phyloP scores from a whole-genome alignment of 352 stramenopile genomes.

The Phytophthora syringae region DNA sequence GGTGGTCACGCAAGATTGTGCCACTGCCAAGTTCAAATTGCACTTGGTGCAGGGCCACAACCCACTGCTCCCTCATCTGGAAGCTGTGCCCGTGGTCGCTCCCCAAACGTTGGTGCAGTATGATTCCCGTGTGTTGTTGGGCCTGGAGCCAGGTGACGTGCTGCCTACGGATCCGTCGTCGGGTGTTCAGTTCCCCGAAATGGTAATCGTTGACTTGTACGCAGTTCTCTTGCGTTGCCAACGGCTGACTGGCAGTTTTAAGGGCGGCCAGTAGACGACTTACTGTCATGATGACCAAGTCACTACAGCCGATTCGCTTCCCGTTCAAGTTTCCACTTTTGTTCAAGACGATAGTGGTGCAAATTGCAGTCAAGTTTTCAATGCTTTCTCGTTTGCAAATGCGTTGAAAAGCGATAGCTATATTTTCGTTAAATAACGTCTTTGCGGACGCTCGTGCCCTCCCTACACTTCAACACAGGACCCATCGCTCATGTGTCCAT shows the following conservation, averaged over 20 bases:
- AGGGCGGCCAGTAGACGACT: too few relatives aligned
- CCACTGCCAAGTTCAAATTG: not conserved
- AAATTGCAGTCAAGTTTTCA: too few relatives aligned
- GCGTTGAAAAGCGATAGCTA: too few relatives aligned
- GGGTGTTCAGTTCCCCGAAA: too few relatives aligned
- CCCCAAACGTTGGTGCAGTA: not conserved
- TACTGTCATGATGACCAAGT: too few relatives aligned
- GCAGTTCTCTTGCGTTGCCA: too few relatives aligned
- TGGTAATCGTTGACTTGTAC: too few relatives aligned
- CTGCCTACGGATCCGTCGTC: not conserved
- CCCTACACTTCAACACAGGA: slow-evolving; percentile 38
- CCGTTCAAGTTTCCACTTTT: too few relatives aligned
- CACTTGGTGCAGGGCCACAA: not conserved
- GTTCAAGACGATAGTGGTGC: too few relatives aligned
- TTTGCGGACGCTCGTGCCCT: not conserved
- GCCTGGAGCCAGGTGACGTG: not conserved
- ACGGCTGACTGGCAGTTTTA: too few relatives aligned
- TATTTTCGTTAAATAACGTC: slow-evolving; percentile 23
- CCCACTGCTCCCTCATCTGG: not conserved
- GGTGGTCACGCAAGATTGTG: not conserved
- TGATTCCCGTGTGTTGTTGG: not conserved
- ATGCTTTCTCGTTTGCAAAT: too few relatives aligned
- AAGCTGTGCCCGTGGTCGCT: not conserved
- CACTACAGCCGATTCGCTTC: too few relatives aligned
- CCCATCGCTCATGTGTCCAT: slow-evolving; percentile 26